Conservation (phyloP, 164 flowering plant genomes). For the Protea cynaroides region DNA sequence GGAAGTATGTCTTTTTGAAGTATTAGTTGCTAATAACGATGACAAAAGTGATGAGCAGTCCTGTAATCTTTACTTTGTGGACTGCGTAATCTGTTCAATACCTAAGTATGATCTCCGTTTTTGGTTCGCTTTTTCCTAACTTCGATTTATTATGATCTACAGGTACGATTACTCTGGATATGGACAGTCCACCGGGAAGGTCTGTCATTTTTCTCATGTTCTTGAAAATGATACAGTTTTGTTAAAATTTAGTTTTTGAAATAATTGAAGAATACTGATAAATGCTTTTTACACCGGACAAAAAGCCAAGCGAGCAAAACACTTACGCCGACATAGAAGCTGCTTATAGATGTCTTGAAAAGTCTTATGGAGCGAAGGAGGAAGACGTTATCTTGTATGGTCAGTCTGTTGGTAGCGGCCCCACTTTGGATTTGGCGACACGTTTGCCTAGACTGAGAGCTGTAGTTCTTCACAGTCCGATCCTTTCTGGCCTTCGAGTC, state of each 20-base stretch:
- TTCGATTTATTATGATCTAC: constrained; percentile 12
- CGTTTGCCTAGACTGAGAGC: constrained; percentile 64
- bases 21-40: no score
- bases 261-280: neutral
- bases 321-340: constrained; percentile 90
- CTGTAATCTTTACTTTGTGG: neutral
- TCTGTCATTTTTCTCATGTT: constrained; percentile 16
- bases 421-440: constrained; percentile 71
- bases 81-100: neutral
- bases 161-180: constrained; percentile 93
- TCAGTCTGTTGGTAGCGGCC: constrained; percentile 93
- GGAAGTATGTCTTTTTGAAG: no score
- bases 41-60: neutral
- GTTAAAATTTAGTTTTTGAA: neutral
- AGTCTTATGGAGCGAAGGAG: constrained; percentile 68
- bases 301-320: constrained; percentile 76
- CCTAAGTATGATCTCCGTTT: neutral
- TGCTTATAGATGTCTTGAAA: constrained; percentile 67
- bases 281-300: neutral
- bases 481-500: constrained; percentile 81
- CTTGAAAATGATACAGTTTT: neutral
- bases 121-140: neutral
- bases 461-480: constrained; percentile 80
- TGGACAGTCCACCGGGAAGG: constrained; percentile 92
- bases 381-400: constrained; percentile 79